These are phyloP conservation scores for Ceratobasidium sp. DNA, from an alignment of 1,284 basidiomycete genomes.

Conservation along the genomic window DNA sequence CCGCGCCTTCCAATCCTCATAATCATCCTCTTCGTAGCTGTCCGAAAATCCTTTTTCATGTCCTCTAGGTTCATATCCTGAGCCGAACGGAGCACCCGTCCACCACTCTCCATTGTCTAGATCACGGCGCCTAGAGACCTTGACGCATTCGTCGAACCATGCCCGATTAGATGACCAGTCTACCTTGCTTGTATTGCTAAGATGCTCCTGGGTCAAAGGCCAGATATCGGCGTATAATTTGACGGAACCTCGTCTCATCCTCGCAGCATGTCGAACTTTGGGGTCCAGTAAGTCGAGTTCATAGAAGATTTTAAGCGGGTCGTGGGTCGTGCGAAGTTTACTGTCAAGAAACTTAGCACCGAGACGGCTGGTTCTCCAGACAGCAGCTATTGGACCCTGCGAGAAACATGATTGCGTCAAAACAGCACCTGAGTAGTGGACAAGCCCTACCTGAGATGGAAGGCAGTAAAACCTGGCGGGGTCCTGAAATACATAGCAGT, in stretches of 20 bases:
- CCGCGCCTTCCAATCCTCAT: neutral
- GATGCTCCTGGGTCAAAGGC: neutral
- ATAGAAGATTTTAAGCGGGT: neutral
- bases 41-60: neutral
- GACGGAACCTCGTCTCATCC: neutral
- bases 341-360: neutral
- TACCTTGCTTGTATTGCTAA: neutral
- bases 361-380: neutral
- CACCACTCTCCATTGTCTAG: neutral
- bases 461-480: neutral
- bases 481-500: neutral
- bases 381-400: neutral
- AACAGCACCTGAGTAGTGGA: neutral
- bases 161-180: neutral
- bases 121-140: constrained; percentile 34
- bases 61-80: neutral
- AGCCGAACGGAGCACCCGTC: neutral
- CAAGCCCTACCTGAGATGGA: neutral
- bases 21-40: too few relatives aligned
- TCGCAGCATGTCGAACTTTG: neutral
- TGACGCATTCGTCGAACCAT: constrained; percentile 51
- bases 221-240: neutral
- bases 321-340: neutral
- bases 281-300: neutral
- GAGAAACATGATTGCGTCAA: neutral